Base-by-base conservation (phyloP, 129 eudicot species). In the Ambrosia artemisiifolia region DNA sequence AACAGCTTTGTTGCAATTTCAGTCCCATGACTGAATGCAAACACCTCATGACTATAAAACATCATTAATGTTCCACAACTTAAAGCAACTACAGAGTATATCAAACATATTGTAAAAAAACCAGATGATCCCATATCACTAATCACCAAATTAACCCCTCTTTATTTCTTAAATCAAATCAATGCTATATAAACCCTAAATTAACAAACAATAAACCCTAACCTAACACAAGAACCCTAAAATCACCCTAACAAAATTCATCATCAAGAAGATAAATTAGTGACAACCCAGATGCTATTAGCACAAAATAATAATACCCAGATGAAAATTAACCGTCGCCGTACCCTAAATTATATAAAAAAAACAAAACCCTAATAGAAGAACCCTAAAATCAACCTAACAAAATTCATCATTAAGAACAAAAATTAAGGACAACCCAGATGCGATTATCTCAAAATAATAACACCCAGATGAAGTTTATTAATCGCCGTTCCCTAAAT, bases 11-110 rank as follows among this genome's bases (percentile, higher is more conserved):
- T 70, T 4, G 97, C 95, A 50, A 74, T 86, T 74, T 86, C 97
- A 40, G 69, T 74, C 9, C 99, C 99, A 88, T 90, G 99, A 69
- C 89, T 82, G 70, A 94, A 90, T 55, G 79, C 93, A 76, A 84
- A 90, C 0, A 90, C 75, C 80, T 94, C 89, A 77, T 86, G 83
- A 44, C 91, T 80, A 73, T 86, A 90, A 24, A 94, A 90, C 96
- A 94, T 94, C 96, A 90, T 83, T 57, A 88, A 17, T 61, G 84
- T 80, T 62, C 97, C 99, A 83, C 89, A 87, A 70, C 76, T 60
- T 54, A 86, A 79, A 75, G 99, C 96, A 65, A 90, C 85, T 60
- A 79, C 56, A 17, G 97, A 90, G 71, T 94, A 91, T 11, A 94
- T 82, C 49, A 88, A 72, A 71, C 99, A 94, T 40, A 94, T 83